These are phyloP conservation scores for Hygrophoropsis aurantiaca DNA, from an alignment of 768 basidiomycete species.

Conservation along the genomic window DNA sequence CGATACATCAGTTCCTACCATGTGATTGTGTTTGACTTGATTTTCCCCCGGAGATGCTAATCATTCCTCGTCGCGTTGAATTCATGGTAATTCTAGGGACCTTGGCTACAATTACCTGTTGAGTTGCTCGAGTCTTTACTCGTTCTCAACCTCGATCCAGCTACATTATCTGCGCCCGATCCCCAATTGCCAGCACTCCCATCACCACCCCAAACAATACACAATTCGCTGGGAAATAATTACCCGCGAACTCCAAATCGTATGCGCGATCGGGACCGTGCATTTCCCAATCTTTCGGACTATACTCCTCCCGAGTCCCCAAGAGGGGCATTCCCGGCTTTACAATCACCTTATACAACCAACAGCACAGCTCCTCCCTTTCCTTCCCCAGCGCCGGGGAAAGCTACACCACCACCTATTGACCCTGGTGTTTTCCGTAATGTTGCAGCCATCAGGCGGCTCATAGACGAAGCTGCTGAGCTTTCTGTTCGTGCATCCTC, in stretches of 20 bases:
- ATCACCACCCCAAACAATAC: conserved; percentile 25
- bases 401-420: conserved; percentile 80
- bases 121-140: conserved; percentile 84
- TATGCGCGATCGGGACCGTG: conserved; percentile 41
- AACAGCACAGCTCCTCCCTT: conserved; percentile 42
- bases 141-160: conserved; percentile 74
- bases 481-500: conserved; percentile 86
- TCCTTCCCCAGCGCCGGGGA: conserved; percentile 58
- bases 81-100: conserved; percentile 52
- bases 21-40: conserved; percentile 46
- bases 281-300: conserved; percentile 42
- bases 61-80: not conserved
- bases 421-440: conserved; percentile 86
- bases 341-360: conserved; percentile 29
- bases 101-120: conserved; percentile 87
- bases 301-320: conserved; percentile 49
- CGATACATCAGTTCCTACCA: conserved; percentile 90
- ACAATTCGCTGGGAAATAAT: conserved; percentile 8
- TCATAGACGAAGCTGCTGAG: conserved; percentile 89
- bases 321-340: conserved; percentile 32
- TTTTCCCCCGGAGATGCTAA: not conserved
- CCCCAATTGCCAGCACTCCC: conserved; percentile 37
- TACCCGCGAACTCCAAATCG: conserved; percentile 20
- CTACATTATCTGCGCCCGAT: conserved; percentile 53
- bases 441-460: conserved; percentile 69